Percentiles rank a stretch among this genome's conserved stretches.
These are phyloP conservation scores for Phytophthora brassicae DNA, from an alignment of 352 stramenopile genomes.

Conservation along the genomic window DNA sequence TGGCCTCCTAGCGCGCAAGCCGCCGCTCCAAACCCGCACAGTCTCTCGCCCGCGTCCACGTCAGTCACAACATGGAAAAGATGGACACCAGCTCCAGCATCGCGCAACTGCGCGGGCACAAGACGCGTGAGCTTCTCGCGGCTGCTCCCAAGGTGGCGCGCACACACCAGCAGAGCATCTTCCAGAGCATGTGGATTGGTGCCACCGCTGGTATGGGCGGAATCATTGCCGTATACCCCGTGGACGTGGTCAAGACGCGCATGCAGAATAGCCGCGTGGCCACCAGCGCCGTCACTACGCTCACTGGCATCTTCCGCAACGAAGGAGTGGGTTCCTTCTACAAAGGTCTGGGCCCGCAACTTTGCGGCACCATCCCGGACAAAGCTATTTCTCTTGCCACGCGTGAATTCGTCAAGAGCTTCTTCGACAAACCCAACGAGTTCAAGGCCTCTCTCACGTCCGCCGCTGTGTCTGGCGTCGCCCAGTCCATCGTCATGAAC, in stretches of 20 bases:
- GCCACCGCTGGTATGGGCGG: constrained; percentile 77
- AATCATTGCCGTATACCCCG: constrained; percentile 81
- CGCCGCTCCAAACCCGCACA: not conserved
- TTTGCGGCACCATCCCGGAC: constrained; percentile 75
- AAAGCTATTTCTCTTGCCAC: constrained; percentile 82
- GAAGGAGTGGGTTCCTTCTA: constrained; percentile 75
- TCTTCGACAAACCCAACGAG: constrained; percentile 70
- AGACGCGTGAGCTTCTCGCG: constrained; percentile 38
- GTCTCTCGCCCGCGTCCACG: not conserved
- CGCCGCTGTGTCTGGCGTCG: constrained; percentile 64
- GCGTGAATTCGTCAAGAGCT: constrained; percentile 76
- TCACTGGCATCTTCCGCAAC: constrained; percentile 60
- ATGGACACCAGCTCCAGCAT: constrained; percentile 23
- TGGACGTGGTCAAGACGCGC: constrained; percentile 85
- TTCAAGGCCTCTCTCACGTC: constrained; percentile 74
- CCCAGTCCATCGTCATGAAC: constrained; percentile 84
- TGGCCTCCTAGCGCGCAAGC: constrained; percentile 20
- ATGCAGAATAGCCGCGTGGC: constrained; percentile 77
- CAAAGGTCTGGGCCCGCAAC: constrained; percentile 73
- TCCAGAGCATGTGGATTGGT: constrained; percentile 83
- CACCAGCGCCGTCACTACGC: constrained; percentile 52
- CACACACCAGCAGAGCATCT: constrained; percentile 51
- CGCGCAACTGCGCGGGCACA: constrained; percentile 31
- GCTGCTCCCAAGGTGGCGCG: constrained; percentile 26
- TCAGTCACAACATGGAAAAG: constrained; percentile 41